Conservation (phyloP, 208 protist genomes). For the Borovskyia barvae region DNA sequence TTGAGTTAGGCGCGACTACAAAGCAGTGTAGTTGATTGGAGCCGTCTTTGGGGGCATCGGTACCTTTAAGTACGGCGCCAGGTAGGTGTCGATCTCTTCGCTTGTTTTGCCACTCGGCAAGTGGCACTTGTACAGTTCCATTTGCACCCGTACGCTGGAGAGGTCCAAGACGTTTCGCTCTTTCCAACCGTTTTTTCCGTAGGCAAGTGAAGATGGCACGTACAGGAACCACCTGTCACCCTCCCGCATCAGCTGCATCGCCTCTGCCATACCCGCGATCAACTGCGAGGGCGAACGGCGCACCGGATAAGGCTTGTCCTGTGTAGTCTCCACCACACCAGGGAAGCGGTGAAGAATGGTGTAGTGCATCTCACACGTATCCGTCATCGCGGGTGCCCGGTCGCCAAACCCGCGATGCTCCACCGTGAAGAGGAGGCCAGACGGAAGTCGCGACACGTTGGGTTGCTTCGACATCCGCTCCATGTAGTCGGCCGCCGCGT, state of each 20-base stretch:
- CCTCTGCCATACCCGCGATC: slow-evolving; percentile 63
- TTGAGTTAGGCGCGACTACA: slow-evolving; percentile 26
- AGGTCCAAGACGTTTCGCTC: slow-evolving; percentile 35
- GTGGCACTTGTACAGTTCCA: slow-evolving; percentile 60
- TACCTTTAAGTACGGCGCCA: slow-evolving; percentile 41
- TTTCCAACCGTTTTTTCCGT: slow-evolving; percentile 47
- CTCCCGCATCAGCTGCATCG: slow-evolving; percentile 85
- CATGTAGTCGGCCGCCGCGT: slow-evolving; percentile 47
- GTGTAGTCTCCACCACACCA: slow-evolving; percentile 56
- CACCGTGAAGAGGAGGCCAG: slow-evolving; percentile 66
- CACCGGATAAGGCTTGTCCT: slow-evolving; percentile 42
- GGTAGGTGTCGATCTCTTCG: slow-evolving; percentile 55
- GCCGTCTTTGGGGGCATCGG: slow-evolving; percentile 33
- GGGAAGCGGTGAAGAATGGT: slow-evolving; percentile 46
- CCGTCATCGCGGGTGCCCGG: slow-evolving; percentile 38
- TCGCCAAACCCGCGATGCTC: slow-evolving; percentile 45
- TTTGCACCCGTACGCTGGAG: slow-evolving; percentile 56
- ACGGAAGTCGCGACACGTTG: slow-evolving; percentile 66
- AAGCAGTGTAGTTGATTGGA: slow-evolving; percentile 26
- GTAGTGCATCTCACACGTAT: slow-evolving; percentile 78
- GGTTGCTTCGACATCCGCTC: slow-evolving; percentile 23
- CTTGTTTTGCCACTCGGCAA: slow-evolving; percentile 41
- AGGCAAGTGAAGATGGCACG: slow-evolving; percentile 69
- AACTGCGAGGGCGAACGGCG: slow-evolving; percentile 53
- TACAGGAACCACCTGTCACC: slow-evolving; percentile 78